Conservation (phyloP, 2,329 filamentous ascomycete genomes). For the Botrytis deweyae region DNA sequence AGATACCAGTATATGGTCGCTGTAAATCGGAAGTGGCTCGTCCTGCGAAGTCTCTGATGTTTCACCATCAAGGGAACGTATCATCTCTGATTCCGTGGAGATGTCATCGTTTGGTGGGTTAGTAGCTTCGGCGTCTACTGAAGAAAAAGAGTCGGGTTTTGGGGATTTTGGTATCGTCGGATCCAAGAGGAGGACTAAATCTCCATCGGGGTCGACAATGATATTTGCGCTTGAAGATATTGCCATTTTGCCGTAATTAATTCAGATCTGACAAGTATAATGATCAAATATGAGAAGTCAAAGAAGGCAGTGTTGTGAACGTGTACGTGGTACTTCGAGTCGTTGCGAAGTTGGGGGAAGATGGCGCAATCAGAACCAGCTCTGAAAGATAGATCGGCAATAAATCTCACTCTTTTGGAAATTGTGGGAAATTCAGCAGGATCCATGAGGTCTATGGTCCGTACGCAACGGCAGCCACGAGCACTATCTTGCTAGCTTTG, state of each 20-base stretch:
- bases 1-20: background rate
- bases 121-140: too few species aligned
- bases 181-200: background rate
- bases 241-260: background rate
- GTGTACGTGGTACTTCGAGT: too few species aligned
- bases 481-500: background rate
- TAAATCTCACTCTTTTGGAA: too few species aligned
- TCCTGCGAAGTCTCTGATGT: background rate
- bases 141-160: background rate
- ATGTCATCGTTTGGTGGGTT: background rate
- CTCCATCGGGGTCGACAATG: conserved; percentile 9
- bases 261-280: background rate
- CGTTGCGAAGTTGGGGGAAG: background rate
- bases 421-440: too few species aligned
- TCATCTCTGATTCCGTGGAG: background rate
- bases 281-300: fast-evolving
- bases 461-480: background rate
- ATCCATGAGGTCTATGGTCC: background rate
- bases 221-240: background rate
- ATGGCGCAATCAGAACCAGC: background rate
- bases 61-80: fast-evolving
- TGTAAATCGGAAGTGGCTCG: background rate
- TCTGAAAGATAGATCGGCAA: background rate
- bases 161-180: too few species aligned
- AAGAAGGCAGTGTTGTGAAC: background rate